Evolutionary conservation across 805 yeast species (phyloP), one percentile per base, ranked within the genome.

Genomic region (Schwanniomyces pseudopolymorphus): DNA sequence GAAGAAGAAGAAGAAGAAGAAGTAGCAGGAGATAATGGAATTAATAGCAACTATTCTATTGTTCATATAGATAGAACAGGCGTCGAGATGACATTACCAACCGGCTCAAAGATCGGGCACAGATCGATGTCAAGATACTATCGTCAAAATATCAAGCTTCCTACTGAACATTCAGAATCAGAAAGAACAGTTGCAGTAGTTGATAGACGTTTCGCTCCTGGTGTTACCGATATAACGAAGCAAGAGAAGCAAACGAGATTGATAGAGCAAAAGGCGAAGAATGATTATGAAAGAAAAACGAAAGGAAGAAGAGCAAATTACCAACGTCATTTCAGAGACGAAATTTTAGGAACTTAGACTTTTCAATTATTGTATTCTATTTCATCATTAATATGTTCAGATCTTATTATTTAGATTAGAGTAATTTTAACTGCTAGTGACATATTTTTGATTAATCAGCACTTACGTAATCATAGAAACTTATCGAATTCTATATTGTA

Each of bases 81-180:
- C 4, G 76, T 76, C 28, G 89, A 87, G 57, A 66, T 90, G 35
- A 77, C 81, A 3, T 72, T 91, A 38, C 94, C 96, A 2, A 78
- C 85, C 17, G 97, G 97, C 2, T 67, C 81, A 3, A 80, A 83
- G 40, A 80, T 87, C 0, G 96, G 96, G 0, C 97, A 92, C 63
- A 75, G 98, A 52, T 75, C 90, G 1, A 71, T 87, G 57, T 78
- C 80, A 42, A 74, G 92, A 50, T 83, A 81, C 60, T 83, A 83
- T 65, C 83, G 86, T 59, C 96, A 87, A 65, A 80, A 80, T 51
- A 43, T 58, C 25, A 54, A 60, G 1, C 43, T 52, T 7, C 55
- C 61, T 4, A 43, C 56, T 9, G 64, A 58, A n/a, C 2, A 37
- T 5, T 70, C 74, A 21, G 92, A 87, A 35, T 84, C 90, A 22